Base-by-base conservation (phyloP, 495 filamentous ascomycete genomes). In the Lichenothelia convexa region DNA sequence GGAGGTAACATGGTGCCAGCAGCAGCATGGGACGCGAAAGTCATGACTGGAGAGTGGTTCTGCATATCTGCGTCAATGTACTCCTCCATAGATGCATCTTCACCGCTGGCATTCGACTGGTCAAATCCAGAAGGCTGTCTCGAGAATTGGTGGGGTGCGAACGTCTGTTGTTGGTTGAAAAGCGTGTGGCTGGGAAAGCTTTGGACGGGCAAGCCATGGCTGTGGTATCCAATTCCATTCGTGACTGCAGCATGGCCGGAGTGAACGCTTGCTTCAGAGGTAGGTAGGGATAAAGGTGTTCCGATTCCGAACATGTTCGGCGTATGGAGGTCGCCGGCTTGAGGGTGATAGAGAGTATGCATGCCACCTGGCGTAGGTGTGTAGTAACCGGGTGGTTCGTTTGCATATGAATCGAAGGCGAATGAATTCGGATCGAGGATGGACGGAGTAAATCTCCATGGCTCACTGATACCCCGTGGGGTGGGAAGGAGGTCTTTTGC, bases 301-400 rank as follows among this genome's bases (percentile, higher is more conserved):
- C 73, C 78, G 39, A 93, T 61, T 31, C 78, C 78, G 47, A 80
- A 65, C 3, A 47, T 50, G 15, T 71, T 72, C 7, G 87, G 86
- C 3, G 87, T 93, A 47, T 93, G 87, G 19, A 94, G 66, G 51
- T 94, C 89, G 21, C 87, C 82, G 18, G 83, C 79, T 53, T 85
- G 78, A 39, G 64, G 73, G 53, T 89, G 84, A 42, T 81, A 91
- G 30, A 83, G 51, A 2, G 78, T 74, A 13, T 27, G 7, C 30
- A 77, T 73, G n/a, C 79, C 81, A 21, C 78, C 79, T 2, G 84
- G 81, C 1, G 82, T 91, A 2, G 86, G 86, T 0, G 81, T 86
- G 53, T 91, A 93, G 55, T 91, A 85, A 16, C 78, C 78, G 18
- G 77, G 71, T 26, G 74, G 70, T 36, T 93, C 83, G 46, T 75